phyloP scores from a whole-genome alignment of 2,329 filamentous ascomycete species.

The Colletotrichum lini region DNA sequence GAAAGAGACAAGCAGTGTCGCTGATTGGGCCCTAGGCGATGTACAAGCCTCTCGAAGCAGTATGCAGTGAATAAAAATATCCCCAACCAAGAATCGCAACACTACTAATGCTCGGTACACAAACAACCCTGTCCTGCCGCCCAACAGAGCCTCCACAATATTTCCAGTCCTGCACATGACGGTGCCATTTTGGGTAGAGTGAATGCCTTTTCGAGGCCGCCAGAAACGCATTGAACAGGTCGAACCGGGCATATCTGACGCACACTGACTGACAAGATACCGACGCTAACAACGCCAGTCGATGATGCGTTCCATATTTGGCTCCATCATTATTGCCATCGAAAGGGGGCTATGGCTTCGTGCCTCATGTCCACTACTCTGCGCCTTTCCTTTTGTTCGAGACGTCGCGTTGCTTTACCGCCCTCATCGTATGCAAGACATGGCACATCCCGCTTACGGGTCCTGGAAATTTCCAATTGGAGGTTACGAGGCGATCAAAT shows the following conservation, averaged over 20 bases:
- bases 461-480: slow-evolving; percentile 8
- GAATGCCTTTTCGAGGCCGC: slow-evolving; percentile 30
- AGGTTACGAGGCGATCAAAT: slow-evolving; percentile 17
- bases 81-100: slow-evolving; percentile 21
- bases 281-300: slow-evolving; percentile 1
- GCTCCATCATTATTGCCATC: slow-evolving; percentile 15
- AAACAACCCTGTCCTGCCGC: slow-evolving; percentile 14
- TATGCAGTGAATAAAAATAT: slow-evolving; percentile 38
- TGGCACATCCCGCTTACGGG: slow-evolving; percentile 17
- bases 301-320: background rate
- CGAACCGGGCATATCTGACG: slow-evolving; percentile 14
- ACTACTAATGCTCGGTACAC: background rate
- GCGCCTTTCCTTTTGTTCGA: slow-evolving; percentile 19
- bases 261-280: slow-evolving; percentile 19
- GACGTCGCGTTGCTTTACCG: slow-evolving; percentile 26
- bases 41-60: slow-evolving; percentile 19
- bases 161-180: slow-evolving; percentile 17
- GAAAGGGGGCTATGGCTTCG: slow-evolving; percentile 25
- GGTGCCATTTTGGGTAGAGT: slow-evolving; percentile 17
- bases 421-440: slow-evolving; percentile 23
- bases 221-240: slow-evolving; percentile 4
- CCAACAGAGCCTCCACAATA: slow-evolving; percentile 29
- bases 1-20: slow-evolving; percentile 3
- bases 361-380: slow-evolving; percentile 19
- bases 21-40: slow-evolving; percentile 32